Conservation (phyloP, 139 green algal genomes). For the Pleodorina starrii region DNA sequence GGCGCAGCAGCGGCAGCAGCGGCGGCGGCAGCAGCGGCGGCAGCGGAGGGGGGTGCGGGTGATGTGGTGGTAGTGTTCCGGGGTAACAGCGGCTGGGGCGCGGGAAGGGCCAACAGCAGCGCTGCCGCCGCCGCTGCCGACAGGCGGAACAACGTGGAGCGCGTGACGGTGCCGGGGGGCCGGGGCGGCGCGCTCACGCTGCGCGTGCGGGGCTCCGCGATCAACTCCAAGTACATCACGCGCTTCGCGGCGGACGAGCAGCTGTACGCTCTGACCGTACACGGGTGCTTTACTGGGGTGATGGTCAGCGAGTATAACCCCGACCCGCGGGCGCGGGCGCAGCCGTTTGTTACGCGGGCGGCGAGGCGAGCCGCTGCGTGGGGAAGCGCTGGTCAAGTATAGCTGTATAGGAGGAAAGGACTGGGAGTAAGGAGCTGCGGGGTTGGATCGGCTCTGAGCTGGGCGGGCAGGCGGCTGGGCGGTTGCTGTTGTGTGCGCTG, state of each 20-base stretch:
- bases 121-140: no score
- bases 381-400: no score
- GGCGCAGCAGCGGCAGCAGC: not conserved
- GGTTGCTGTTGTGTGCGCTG: no score
- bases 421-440: no score
- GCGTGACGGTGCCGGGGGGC: conserved; percentile 61
- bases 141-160: conserved; percentile 33
- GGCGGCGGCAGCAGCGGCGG: not conserved
- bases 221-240: not conserved
- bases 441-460: no score
- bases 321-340: not conserved
- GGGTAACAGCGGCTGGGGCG: not conserved
- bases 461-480: no score
- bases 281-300: conserved; percentile 69
- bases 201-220: conserved; percentile 19
- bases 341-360: no score
- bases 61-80: not conserved
- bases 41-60: no score
- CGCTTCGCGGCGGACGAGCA: conserved; percentile 49
- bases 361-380: no score
- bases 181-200: conserved; percentile 64
- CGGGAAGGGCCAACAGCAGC: not conserved
- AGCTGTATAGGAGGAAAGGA: no score
- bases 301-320: conserved; percentile 71
- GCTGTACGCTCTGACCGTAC: conserved; percentile 80